These are phyloP conservation scores for Gastrolobium bilobum DNA, from an alignment of 306 rosid species.

Conservation along the genomic window DNA sequence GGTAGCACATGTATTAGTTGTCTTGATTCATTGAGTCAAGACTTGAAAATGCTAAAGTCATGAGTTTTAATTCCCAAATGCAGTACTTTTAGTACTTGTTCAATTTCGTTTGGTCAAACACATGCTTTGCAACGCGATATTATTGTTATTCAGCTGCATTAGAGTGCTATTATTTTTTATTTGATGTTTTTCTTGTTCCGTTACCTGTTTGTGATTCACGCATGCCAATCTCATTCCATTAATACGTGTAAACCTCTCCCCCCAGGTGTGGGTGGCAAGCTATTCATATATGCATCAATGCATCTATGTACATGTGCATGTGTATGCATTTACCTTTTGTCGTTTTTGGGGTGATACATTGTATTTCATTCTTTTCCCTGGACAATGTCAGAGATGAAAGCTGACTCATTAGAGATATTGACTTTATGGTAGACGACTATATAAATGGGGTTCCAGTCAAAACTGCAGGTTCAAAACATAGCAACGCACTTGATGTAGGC, in stretches of 20 bases:
- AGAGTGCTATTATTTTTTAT: not conserved
- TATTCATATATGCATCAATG: conserved; percentile 19
- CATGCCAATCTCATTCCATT: conserved; percentile 6
- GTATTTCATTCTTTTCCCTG: conserved; percentile 50
- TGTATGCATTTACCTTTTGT: conserved; percentile 25
- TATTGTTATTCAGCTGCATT: not conserved
- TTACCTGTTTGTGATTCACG: conserved; percentile 5
- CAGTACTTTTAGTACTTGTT: not conserved
- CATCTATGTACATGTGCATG: conserved; percentile 31
- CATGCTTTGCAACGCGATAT: conserved; percentile 10
- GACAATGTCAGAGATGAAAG: conserved; percentile 52
- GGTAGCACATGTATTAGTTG: conserved; percentile 13
- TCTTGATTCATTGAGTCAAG: conserved; percentile 22
- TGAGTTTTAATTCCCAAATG: conserved; percentile 12
- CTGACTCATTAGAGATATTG: conserved; percentile 54
- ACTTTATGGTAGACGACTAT: conserved; percentile 53
- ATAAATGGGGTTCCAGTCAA: conserved; percentile 59
- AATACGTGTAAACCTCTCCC: not conserved
- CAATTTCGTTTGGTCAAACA: not conserved
- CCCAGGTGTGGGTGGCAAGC: conserved; percentile 9
- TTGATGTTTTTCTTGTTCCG: conserved; percentile 15
- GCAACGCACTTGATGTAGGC: conserved; percentile 53
- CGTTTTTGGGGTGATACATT: conserved; percentile 22
- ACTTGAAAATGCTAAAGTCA: conserved; percentile 20
- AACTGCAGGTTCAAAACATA: conserved; percentile 57